A percentile compares a stretch with the other conserved stretches of the same genome.
Evolutionary conservation across 2,329 filamentous ascomycete genomes (phyloP).

Genomic region (Biscogniauxia mediterranea): DNA sequence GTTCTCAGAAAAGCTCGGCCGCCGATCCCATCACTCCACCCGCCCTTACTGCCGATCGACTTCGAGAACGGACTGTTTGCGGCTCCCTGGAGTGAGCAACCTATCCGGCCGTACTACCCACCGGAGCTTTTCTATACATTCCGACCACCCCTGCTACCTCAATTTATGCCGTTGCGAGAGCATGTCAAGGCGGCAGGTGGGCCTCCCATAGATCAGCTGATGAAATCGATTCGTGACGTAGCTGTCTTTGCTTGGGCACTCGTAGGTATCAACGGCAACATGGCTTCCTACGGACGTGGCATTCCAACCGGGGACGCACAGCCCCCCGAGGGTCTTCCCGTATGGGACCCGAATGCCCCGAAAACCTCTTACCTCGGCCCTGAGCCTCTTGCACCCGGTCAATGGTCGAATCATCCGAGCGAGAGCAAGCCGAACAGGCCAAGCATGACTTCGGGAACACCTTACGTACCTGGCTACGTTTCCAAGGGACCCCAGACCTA

Average conservation of each 20-base stretch:
- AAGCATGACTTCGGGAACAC: conserved; percentile 4
- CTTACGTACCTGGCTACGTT: conserved; percentile 13
- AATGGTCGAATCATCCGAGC: conserved; percentile 21
- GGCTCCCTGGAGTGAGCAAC: conserved; percentile 73
- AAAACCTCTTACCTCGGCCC: conserved; percentile 34
- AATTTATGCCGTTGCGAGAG: conserved; percentile 44
- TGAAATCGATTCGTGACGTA: conserved; percentile 79
- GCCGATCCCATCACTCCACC: conserved; percentile 59
- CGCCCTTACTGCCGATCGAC: conserved; percentile 46
- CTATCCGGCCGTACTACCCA: conserved; percentile 50
- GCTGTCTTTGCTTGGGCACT: conserved; percentile 87
- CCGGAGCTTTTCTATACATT: conserved; percentile 44
- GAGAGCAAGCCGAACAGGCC: conserved; percentile 11
- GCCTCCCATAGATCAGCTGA: conserved; percentile 62
- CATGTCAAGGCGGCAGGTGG: conserved; percentile 47
- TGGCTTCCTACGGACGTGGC: conserved; percentile 64
- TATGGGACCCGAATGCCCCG: conserved; percentile 52
- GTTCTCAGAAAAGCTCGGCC: conserved; percentile 73
- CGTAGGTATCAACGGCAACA: conserved; percentile 73
- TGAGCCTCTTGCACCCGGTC: conserved; percentile 35
- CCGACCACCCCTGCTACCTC: conserved; percentile 42
- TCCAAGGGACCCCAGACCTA: conserved; percentile 16
- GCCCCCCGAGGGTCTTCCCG: conserved; percentile 57
- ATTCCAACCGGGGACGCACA: conserved; percentile 61
- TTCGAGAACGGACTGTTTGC: conserved; percentile 68